phyloP scores from a whole-genome alignment of 1,284 basidiomycete species.

The Singerocomus inundabilis region DNA sequence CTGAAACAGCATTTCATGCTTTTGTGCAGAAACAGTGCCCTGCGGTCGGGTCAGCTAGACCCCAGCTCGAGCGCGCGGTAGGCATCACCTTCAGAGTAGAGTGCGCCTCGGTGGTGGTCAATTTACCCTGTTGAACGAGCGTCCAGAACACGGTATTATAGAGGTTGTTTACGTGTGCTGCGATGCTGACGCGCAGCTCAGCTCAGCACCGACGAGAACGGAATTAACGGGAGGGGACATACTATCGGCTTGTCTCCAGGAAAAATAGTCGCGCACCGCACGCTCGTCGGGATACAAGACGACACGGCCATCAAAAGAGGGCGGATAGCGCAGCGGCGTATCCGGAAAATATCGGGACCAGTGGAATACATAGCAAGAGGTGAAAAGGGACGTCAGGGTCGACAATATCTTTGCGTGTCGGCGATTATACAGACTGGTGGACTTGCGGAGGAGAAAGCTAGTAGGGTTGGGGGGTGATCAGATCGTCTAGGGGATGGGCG shows the following conservation, averaged over 20 bases:
- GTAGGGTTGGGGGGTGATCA: background rate
- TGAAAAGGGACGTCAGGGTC: slow-evolving; percentile 88
- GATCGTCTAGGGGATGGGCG: background rate
- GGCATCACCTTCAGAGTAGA: slow-evolving; percentile 56
- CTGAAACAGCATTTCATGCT: slow-evolving; percentile 88
- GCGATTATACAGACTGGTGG: slow-evolving; percentile 79
- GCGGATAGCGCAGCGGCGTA: slow-evolving; percentile 71
- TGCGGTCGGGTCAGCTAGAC: slow-evolving; percentile 32
- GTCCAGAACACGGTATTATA: slow-evolving; percentile 99
- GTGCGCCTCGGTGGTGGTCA: slow-evolving; percentile 82
- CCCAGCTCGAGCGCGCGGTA: too few species aligned
- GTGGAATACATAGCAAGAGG: slow-evolving; percentile 86
- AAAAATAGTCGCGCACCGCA: slow-evolving; percentile 88
- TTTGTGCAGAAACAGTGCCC: slow-evolving; percentile 86
- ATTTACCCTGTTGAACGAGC: slow-evolving; percentile 76
- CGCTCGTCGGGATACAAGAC: slow-evolving; percentile 77
- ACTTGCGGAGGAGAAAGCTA: slow-evolving; percentile 85
- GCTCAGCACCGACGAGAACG: slow-evolving; percentile 15
- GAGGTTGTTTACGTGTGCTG: slow-evolving; percentile 97
- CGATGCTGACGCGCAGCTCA: slow-evolving; percentile 17
- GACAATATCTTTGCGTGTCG: slow-evolving; percentile 89
- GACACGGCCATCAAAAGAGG: slow-evolving; percentile 90
- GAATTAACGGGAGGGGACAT: slow-evolving; percentile 33
- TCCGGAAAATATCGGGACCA: slow-evolving; percentile 83
- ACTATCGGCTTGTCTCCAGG: slow-evolving; percentile 97